Evolutionary conservation across 441 rosid species (phyloP).

Genomic region (Syzygium malaccense): DNA sequence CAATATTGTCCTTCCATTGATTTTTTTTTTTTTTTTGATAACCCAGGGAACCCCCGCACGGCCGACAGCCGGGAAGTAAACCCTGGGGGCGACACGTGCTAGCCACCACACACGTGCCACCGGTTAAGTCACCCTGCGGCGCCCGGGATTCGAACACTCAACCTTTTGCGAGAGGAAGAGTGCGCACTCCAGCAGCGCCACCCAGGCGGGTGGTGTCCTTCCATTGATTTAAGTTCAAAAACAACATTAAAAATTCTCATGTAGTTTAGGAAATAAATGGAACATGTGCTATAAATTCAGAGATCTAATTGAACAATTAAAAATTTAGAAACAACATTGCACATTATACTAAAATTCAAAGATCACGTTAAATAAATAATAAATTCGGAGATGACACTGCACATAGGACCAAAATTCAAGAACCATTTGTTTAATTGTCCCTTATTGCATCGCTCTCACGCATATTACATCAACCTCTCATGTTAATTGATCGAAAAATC

Average conservation of each 20-base stretch:
- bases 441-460: background rate
- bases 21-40: too few species aligned
- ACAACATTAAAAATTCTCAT: background rate
- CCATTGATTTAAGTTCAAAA: background rate
- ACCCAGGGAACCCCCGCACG: too few species aligned
- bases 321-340: background rate
- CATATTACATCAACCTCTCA: background rate
- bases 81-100: too few species aligned
- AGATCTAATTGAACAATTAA: background rate
- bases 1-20: background rate
- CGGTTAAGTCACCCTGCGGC: too few species aligned
- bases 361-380: background rate
- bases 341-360: background rate
- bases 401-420: background rate
- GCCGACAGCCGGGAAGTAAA: too few species aligned
- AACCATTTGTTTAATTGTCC: too few species aligned
- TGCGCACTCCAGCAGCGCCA: too few species aligned
- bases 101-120: too few species aligned
- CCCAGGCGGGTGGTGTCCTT: too few species aligned
- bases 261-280: background rate
- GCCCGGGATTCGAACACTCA: too few species aligned
- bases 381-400: background rate
- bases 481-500: background rate
- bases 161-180: too few species aligned
- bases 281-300: accelerated